Evolutionary conservation across 1,284 basidiomycete genomes (phyloP).

Genomic region (Ustilago esculenta): DNA sequence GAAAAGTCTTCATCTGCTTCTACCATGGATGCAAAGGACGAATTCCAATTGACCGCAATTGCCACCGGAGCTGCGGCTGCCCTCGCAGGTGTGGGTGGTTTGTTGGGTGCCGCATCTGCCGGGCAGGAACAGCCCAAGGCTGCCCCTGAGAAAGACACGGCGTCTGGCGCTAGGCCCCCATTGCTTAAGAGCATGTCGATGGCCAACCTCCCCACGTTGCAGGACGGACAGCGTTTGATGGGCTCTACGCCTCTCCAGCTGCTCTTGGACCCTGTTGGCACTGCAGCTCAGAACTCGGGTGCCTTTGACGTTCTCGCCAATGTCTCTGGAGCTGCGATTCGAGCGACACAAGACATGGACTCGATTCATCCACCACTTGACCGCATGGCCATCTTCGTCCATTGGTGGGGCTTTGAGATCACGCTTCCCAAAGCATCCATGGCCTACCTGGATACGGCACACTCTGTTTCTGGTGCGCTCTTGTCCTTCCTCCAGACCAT

Average conservation of each 20-base stretch:
- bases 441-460: conserved; percentile 56
- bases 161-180: conserved; percentile 8
- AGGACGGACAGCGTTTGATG: conserved; percentile 33
- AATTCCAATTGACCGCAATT: conserved; percentile 5
- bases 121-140: not conserved
- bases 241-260: conserved; percentile 50
- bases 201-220: conserved; percentile 27
- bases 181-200: conserved; percentile 40
- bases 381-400: conserved; percentile 61
- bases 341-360: conserved; percentile 41
- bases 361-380: conserved; percentile 55
- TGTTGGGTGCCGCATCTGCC: conserved; percentile 10
- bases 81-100: conserved; percentile 22
- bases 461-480: conserved; percentile 56
- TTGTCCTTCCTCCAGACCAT: conserved; percentile 58
- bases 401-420: conserved; percentile 65
- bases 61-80: conserved; percentile 39
- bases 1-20: not conserved
- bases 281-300: conserved; percentile 38
- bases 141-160: not conserved
- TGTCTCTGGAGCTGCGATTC: conserved; percentile 46
- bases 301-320: conserved; percentile 55
- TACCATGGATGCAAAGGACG: not conserved
- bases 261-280: conserved; percentile 39
- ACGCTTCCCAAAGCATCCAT: conserved; percentile 57